Evolutionary conservation across 148 eudicot species (phyloP).

Genomic region (Chenopodium quinoa): DNA sequence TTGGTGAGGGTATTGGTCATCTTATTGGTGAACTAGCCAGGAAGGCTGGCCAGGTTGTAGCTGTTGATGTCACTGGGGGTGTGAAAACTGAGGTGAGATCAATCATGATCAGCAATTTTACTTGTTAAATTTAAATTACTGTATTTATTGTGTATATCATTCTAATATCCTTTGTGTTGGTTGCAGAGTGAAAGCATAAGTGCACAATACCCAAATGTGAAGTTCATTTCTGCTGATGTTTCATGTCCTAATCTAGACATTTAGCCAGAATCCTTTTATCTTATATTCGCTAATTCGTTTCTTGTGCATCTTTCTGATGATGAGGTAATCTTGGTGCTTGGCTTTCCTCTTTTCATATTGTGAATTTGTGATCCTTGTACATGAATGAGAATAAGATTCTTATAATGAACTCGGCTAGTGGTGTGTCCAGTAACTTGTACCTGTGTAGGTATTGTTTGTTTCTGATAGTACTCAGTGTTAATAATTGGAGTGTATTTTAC

Average conservation of each 20-base stretch:
- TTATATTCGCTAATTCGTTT: slow-evolving; percentile 76
- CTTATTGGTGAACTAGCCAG: slow-evolving; percentile 74
- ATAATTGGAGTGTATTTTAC: background rate
- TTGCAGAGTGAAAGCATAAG: slow-evolving; percentile 68
- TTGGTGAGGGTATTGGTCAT: slow-evolving; percentile 74
- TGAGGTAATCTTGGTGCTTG: slow-evolving; percentile 52
- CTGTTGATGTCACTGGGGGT: slow-evolving; percentile 66
- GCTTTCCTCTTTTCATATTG: background rate
- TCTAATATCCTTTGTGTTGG: background rate
- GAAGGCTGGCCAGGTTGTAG: slow-evolving; percentile 66
- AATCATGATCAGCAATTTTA: background rate
- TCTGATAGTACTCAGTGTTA: background rate
- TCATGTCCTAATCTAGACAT: slow-evolving; percentile 57
- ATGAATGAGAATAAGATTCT: background rate
- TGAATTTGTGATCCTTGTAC: background rate
- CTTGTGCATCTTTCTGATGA: slow-evolving; percentile 86
- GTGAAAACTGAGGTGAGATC: slow-evolving; percentile 58
- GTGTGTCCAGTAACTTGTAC: background rate
- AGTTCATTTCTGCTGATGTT: slow-evolving; percentile 71
- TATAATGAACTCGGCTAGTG: background rate
- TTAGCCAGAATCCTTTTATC: slow-evolving; percentile 57
- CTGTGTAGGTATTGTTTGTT: background rate
- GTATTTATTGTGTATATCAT: background rate
- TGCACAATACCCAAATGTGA: slow-evolving; percentile 61
- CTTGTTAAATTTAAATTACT: background rate